phyloP scores from a whole-genome alignment of 78 protist genomes.

The Creolimax fragrantissima region DNA sequence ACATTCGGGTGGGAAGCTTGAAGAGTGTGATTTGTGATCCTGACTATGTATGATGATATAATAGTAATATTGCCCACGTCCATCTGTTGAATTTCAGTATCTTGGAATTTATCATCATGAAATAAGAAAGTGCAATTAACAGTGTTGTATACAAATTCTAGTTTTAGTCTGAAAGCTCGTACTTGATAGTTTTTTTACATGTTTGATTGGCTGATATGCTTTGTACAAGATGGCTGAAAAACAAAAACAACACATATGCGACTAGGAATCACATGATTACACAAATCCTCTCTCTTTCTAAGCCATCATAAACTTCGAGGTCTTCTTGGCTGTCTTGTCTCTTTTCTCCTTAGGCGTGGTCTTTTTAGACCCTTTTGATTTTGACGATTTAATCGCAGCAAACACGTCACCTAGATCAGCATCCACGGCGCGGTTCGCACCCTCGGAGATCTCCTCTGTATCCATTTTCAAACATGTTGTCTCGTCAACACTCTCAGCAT shows the following conservation, averaged over 20 bases:
- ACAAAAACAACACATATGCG: not conserved
- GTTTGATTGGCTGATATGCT: too few species aligned
- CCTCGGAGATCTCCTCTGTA: not conserved
- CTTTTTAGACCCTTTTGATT: not conserved
- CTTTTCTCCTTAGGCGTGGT: not conserved
- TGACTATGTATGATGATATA: too few species aligned
- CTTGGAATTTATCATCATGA: too few species aligned
- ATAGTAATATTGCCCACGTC: too few species aligned
- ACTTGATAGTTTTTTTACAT: too few species aligned
- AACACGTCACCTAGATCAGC: not conserved
- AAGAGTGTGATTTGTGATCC: not conserved
- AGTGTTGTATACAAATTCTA: too few species aligned
- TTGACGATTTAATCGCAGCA: not conserved
- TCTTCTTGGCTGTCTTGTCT: not conserved
- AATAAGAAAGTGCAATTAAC: too few species aligned
- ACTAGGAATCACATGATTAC: not conserved
- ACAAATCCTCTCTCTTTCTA: not conserved
- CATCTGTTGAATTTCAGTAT: too few species aligned
- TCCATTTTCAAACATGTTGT: not conserved
- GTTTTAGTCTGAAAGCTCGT: too few species aligned
- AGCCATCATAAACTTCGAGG: not conserved
- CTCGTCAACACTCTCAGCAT: not conserved
- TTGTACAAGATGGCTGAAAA: not conserved
- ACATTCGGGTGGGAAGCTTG: not conserved
- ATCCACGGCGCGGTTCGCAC: not conserved